Evolutionary conservation across 2,329 filamentous ascomycete genomes (phyloP).

Genomic region (Fusarium oligoseptatum): DNA sequence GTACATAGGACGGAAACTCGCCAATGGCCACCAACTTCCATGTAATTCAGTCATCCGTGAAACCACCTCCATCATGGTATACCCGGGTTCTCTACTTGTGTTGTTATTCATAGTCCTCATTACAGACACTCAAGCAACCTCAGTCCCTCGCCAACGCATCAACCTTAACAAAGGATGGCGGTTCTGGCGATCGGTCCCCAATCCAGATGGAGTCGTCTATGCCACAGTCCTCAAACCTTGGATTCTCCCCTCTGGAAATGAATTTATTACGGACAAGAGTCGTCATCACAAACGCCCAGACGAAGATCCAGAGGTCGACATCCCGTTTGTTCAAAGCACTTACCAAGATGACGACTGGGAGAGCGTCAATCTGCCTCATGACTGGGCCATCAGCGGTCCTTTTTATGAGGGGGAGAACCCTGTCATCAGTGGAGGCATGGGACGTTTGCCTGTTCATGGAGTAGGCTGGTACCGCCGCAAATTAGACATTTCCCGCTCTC

Average conservation of each 20-base stretch:
- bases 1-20: not conserved
- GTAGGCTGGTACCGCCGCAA: constrained; percentile 66
- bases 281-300: constrained; percentile 50
- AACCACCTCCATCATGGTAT: not conserved
- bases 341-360: constrained; percentile 60
- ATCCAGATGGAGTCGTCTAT: constrained; percentile 51
- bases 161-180: constrained; percentile 4
- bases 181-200: not conserved
- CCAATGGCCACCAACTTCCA: not conserved
- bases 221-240: constrained; percentile 53
- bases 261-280: constrained; percentile 52
- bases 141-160: not conserved
- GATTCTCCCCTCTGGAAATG: constrained; percentile 58
- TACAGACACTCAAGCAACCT: not conserved
- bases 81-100: not conserved
- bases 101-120: not conserved
- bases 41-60: not conserved
- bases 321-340: constrained; percentile 49
- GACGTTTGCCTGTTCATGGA: constrained; percentile 63
- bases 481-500: constrained; percentile 48
- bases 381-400: constrained; percentile 63
- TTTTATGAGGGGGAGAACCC: constrained; percentile 54
- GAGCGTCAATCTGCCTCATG: constrained; percentile 58
- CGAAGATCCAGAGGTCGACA: constrained; percentile 49
- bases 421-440: constrained; percentile 55